phyloP scores from a whole-genome alignment of 495 filamentous ascomycete species.

The Neurospora tetrasperma region DNA sequence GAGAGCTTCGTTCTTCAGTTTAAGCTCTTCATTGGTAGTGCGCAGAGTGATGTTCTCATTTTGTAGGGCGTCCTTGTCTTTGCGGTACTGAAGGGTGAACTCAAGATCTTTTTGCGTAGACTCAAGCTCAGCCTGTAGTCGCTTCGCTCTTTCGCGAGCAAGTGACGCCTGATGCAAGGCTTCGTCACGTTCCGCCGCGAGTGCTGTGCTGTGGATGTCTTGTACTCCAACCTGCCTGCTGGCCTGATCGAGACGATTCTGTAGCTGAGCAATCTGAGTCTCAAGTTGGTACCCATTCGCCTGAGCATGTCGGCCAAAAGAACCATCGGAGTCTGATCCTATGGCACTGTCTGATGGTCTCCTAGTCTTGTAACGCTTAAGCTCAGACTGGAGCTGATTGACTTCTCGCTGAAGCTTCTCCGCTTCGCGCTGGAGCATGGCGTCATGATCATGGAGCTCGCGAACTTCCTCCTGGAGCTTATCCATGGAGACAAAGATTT shows the following conservation, averaged over 20 bases:
- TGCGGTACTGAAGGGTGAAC: constrained; percentile 19
- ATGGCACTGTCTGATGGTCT: constrained; percentile 33
- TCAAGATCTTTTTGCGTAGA: constrained; percentile 28
- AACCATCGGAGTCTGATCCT: constrained; percentile 36
- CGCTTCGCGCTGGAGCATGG: constrained; percentile 37
- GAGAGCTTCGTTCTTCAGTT: constrained; percentile 18
- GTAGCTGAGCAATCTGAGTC: constrained; percentile 31
- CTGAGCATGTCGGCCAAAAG: constrained; percentile 25
- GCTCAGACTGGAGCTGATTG: constrained; percentile 30
- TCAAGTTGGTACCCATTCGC: constrained; percentile 29
- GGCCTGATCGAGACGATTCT: constrained; percentile 35
- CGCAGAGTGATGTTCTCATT: constrained; percentile 26
- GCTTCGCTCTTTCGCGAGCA: constrained; percentile 34
- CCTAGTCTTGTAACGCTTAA: constrained; percentile 28
- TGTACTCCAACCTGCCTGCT: constrained; percentile 33
- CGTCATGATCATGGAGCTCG: constrained; percentile 39
- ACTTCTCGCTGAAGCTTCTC: constrained; percentile 38
- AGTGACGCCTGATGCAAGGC: constrained; percentile 32
- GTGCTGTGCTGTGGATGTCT: constrained; percentile 36
- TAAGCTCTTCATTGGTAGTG: constrained; percentile 24
- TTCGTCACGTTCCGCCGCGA: constrained; percentile 36
- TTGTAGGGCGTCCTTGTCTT: constrained; percentile 24
- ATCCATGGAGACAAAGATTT: constrained; percentile 43
- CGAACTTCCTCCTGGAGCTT: constrained; percentile 44
- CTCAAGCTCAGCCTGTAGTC: constrained; percentile 32